Conservation (phyloP, 495 filamentous ascomycete genomes). For the Chaetomium fimeti region DNA sequence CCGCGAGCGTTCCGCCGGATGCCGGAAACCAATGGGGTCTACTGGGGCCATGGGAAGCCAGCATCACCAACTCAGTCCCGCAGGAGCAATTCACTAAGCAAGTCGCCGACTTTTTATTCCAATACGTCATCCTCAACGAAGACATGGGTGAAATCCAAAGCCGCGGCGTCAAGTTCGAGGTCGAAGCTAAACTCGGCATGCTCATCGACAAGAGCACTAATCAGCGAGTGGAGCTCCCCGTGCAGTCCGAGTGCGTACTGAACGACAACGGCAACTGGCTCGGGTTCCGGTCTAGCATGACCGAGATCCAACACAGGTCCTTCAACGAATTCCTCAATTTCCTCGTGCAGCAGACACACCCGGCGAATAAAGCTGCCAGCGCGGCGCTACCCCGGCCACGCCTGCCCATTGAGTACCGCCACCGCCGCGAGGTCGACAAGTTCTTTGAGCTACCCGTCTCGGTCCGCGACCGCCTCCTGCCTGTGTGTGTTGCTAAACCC, state of each 20-base stretch:
- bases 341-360: slow-evolving; percentile 54
- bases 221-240: slow-evolving; percentile 62
- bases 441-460: slow-evolving; percentile 73
- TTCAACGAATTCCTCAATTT: slow-evolving; percentile 81
- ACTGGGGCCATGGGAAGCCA: slow-evolving; percentile 71
- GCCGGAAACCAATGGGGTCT: slow-evolving; percentile 21
- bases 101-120: slow-evolving; percentile 73
- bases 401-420: slow-evolving; percentile 73
- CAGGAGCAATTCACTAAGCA: slow-evolving; percentile 63
- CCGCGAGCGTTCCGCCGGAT: slow-evolving; percentile 18
- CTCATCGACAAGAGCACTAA: slow-evolving; percentile 68
- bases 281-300: slow-evolving; percentile 82
- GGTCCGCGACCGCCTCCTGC: slow-evolving; percentile 42
- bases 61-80: slow-evolving; percentile 63
- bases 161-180: slow-evolving; percentile 73
- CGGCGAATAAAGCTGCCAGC: slow-evolving; percentile 42
- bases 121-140: slow-evolving; percentile 60
- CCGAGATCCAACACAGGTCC: slow-evolving; percentile 67
- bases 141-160: slow-evolving; percentile 54
- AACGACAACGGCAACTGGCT: slow-evolving; percentile 47
- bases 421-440: slow-evolving; percentile 74
- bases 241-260: slow-evolving; percentile 66
- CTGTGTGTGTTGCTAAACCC: slow-evolving; percentile 47
- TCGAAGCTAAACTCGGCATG: slow-evolving; percentile 87
- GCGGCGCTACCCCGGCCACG: slow-evolving; percentile 38